These are phyloP conservation scores for Penicillium oxalicum DNA, from an alignment of 2,329 filamentous ascomycete species.

Conservation along the genomic window DNA sequence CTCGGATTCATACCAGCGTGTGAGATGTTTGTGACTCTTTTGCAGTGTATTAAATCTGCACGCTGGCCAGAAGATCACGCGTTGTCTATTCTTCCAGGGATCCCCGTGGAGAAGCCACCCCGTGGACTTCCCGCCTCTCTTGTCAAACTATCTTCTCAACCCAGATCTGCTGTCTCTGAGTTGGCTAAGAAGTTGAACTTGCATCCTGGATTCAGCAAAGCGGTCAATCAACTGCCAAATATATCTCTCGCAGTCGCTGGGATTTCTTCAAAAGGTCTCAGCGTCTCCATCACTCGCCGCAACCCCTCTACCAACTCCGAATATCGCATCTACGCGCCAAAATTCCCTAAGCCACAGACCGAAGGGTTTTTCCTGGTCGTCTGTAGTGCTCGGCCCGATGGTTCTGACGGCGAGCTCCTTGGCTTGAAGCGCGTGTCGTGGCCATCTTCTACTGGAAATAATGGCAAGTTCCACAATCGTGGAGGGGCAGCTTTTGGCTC, in stretches of 20 bases:
- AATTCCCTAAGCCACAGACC: conserved; percentile 88
- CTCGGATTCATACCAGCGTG: conserved; percentile 74
- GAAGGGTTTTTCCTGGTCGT: conserved; percentile 89
- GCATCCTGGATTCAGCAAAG: conserved; percentile 46
- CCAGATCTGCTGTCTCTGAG: conserved; percentile 19
- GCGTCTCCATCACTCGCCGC: conserved; percentile 52
- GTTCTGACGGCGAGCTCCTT: conserved; percentile 66
- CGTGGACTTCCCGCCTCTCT: conserved; percentile 27
- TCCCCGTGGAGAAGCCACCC: conserved; percentile 37
- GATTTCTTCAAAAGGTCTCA: conserved; percentile 58
- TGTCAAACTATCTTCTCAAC: conserved; percentile 27
- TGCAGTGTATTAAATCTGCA: conserved; percentile 89
- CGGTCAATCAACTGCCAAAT: conserved; percentile 62
- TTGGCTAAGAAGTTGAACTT: conserved; percentile 28
- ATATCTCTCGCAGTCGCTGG: conserved; percentile 57
- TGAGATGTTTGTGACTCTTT: conserved; percentile 71
- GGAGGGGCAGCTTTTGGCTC: conserved; percentile 11
- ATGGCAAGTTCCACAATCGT: conserved; percentile 12
- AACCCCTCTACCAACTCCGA: conserved; percentile 63
- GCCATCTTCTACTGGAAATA: conserved; percentile 40
- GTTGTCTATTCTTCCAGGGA: conserved; percentile 70
- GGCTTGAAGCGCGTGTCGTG: conserved; percentile 83
- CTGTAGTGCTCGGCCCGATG: conserved; percentile 37
- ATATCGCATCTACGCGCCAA: conserved; percentile 74
- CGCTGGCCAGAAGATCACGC: conserved; percentile 82